Evolutionary conservation across 2,329 filamentous ascomycete species (phyloP).

Genomic region (Cladosporium sp.): DNA sequence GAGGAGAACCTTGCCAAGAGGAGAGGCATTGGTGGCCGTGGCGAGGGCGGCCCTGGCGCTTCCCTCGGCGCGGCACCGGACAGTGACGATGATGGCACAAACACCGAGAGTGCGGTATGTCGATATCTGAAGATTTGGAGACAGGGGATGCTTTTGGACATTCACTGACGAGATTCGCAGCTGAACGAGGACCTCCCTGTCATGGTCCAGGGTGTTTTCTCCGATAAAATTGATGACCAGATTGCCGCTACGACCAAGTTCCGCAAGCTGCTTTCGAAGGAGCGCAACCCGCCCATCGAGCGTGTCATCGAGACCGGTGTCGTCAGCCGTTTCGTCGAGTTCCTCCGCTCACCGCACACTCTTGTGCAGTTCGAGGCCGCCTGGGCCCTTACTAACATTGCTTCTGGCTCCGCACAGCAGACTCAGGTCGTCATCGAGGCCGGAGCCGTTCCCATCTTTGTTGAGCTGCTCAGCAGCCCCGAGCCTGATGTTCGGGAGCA

Average conservation of each 20-base stretch:
- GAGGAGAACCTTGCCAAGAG: conserved; percentile 99
- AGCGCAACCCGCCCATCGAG: conserved; percentile 98
- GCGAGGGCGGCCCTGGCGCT: conserved; percentile 66
- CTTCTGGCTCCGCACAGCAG: conserved; percentile 91
- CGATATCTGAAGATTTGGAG: not conserved
- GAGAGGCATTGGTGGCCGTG: conserved; percentile 78
- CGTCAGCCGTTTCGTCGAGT: conserved; percentile 94
- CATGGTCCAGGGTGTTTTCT: conserved; percentile 98
- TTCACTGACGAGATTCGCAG: conserved; percentile 43
- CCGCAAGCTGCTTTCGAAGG: conserved; percentile 94
- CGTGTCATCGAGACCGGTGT: conserved; percentile 99
- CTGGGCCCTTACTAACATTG: conserved; percentile 98
- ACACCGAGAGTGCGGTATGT: conserved; percentile 88
- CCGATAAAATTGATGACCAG: conserved; percentile 95
- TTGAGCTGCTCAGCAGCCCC: conserved; percentile 88
- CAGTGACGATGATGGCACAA: conserved; percentile 93
- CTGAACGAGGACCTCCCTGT: conserved; percentile 95
- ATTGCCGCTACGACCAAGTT: conserved; percentile 98
- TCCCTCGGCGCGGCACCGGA: conserved; percentile 83
- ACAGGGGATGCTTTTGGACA: not conserved
- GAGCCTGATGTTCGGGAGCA: conserved; percentile 98
- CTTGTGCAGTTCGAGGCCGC: conserved; percentile 98
- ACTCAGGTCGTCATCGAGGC: conserved; percentile 99
- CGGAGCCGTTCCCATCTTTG: conserved; percentile 95
- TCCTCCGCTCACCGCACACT: conserved; percentile 94